phyloP scores from a whole-genome alignment of 441 rosid species.

The Lepidium campestre region DNA sequence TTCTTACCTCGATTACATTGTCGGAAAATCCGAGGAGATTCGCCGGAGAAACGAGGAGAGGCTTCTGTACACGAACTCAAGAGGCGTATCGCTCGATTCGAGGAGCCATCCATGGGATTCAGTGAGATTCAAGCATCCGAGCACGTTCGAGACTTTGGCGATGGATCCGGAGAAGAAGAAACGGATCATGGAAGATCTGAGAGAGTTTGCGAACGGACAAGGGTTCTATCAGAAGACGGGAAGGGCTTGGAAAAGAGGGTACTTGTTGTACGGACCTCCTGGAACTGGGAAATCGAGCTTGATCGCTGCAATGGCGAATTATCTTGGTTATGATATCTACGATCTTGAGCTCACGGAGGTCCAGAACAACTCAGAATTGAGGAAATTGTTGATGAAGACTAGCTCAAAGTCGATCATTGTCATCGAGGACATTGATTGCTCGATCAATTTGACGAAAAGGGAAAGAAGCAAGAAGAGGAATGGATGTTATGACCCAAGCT shows the following conservation, averaged over 20 bases:
- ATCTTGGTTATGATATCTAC: constrained; percentile 60
- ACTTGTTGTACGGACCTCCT: constrained; percentile 72
- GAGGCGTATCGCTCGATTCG: constrained; percentile 77
- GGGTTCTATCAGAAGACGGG: constrained; percentile 75
- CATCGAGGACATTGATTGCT: constrained; percentile 91
- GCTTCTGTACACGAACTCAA: constrained; percentile 68
- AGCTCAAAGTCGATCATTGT: constrained; percentile 82
- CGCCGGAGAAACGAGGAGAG: constrained; percentile 63
- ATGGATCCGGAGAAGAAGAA: constrained; percentile 65
- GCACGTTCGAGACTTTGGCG: constrained; percentile 82
- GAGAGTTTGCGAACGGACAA: constrained; percentile 54
- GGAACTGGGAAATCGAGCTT: constrained; percentile 80
- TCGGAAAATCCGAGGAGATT: constrained; percentile 65
- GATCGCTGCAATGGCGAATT: constrained; percentile 87
- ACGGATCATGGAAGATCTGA: constrained; percentile 57
- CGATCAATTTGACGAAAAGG: constrained; percentile 54
- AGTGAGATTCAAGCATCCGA: constrained; percentile 83
- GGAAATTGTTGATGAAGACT: constrained; percentile 74
- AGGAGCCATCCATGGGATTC: constrained; percentile 96
- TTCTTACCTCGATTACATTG: constrained; percentile 67
- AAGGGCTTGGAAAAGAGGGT: constrained; percentile 80
- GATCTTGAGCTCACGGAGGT: constrained; percentile 77
- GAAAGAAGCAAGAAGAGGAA: constrained; percentile 27
- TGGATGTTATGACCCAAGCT: constrained; percentile 22
- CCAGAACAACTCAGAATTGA: constrained; percentile 62